Evolutionary conservation across 306 rosid species (phyloP), one percentile per base, ranked within the genome.

Genomic region (Prunus fruticosa): DNA sequence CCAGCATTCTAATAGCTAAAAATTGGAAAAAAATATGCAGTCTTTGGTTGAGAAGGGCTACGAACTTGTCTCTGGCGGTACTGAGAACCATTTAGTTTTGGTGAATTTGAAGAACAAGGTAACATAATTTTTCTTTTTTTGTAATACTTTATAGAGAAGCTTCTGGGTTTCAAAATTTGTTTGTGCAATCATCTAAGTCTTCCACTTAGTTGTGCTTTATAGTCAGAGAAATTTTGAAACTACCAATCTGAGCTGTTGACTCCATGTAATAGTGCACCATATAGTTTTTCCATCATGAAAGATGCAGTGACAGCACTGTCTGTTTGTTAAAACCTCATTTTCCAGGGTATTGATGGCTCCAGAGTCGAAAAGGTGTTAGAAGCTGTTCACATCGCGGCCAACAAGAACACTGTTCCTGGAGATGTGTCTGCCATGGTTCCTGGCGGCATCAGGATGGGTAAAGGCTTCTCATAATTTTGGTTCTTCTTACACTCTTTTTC

Each of bases 341-440:
- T 65, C 34, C 78, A 93, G 98, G 97, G 96, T 53, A 87, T 93
- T 67, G 98, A 93, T 72, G 98, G 98, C 23, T 93, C 98, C 79
- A 88, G 96, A 84, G 98, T 93, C 11, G 98, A 93, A 83, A 93
- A 93, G 82, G 94, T 93, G 72, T 78, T 91, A 89, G 98, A 93
- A 79, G 43, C 89, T 18, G 98, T 93, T 63, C 98, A 93, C 38
- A 91, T 93, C 70, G 98, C 98, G 38, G 97, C 98, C 78, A 93
- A 91, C 79, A 93, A 93, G 73, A 91, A 93, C 87, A 93, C 98
- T 1, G 98, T 93, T 80, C 98, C 98, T 16, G 98, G 98, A 65
- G 98, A 93, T 81, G 98, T 93, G 64, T 93, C 98, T 66, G 98
- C 98, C 71, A 93, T 93, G 98, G 98, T 93, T 83, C 98, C 98